Conservation (phyloP, 2,329 filamentous ascomycete species). For the Ophiostoma ips region DNA sequence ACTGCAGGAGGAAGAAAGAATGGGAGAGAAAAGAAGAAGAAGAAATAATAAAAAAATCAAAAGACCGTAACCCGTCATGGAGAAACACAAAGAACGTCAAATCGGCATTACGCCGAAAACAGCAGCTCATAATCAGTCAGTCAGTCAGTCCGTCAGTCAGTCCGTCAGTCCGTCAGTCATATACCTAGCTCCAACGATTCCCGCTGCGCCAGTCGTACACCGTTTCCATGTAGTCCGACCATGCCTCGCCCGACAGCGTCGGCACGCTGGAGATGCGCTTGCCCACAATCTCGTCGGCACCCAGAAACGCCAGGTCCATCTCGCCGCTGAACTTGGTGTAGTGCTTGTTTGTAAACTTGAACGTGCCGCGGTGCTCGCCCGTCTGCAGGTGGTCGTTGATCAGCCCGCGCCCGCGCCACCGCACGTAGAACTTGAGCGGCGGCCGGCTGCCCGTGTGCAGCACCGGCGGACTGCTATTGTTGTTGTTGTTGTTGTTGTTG, state of each 20-base stretch:
- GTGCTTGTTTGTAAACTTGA: conserved; percentile 17
- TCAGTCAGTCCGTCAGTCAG: too few relatives aligned
- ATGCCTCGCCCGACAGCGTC: conserved; percentile 10
- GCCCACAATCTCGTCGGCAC: conserved; percentile 14
- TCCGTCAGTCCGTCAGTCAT: too few relatives aligned
- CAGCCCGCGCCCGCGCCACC: conserved; percentile 17
- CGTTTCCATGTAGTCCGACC: conserved; percentile 17
- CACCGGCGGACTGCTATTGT: too few relatives aligned
- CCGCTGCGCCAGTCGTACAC: conserved; percentile 14
- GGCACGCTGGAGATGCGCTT: conserved; percentile 15
- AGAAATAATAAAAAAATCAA: too few relatives aligned
- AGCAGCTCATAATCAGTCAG: too few relatives aligned
- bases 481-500: too few relatives aligned
- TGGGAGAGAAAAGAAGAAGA: background rate
- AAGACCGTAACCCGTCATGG: too few relatives aligned
- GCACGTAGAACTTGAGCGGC: conserved; percentile 15
- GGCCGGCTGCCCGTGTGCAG: conserved; percentile 6
- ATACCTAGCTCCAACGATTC: conserved; percentile 9
- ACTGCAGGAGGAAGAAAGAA: background rate
- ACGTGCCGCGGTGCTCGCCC: conserved; percentile 14
- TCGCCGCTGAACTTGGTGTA: conserved; percentile 17
- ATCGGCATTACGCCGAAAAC: too few relatives aligned
- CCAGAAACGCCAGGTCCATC: conserved; percentile 16
- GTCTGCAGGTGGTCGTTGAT: conserved; percentile 15
- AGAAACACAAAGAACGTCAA: too few relatives aligned